Evolutionary conservation across 129 eudicot genomes (phyloP).

Genomic region (Flaveria linearis): DNA sequence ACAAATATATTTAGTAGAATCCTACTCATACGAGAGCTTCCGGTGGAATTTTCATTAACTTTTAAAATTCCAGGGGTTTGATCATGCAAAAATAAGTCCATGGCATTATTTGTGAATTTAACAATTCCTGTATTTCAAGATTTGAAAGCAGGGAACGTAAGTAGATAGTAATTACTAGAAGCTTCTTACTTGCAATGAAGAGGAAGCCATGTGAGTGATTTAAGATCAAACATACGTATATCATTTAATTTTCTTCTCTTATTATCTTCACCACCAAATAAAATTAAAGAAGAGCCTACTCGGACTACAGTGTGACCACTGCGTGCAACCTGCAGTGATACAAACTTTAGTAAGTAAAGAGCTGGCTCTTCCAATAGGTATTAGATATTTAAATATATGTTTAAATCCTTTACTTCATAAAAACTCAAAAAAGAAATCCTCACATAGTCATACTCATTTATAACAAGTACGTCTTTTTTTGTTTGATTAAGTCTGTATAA

Average conservation of each 20-base stretch:
- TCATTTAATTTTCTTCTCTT: conserved; percentile 87
- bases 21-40: too few relatives aligned
- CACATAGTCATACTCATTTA: neutral
- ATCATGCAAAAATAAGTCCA: too few relatives aligned
- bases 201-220: conserved; percentile 97
- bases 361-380: neutral
- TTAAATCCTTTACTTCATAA: neutral
- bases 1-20: too few relatives aligned
- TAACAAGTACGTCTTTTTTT: neutral
- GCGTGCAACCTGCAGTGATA: conserved; percentile 65
- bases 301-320: conserved; percentile 88
- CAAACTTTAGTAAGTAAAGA: conserved; percentile 11
- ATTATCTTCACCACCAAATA: conserved; percentile 90
- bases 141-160: too few relatives aligned
- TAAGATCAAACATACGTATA: conserved; percentile 93
- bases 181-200: conserved; percentile 90
- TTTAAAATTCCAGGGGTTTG: too few relatives aligned
- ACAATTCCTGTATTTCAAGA: too few relatives aligned
- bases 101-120: too few relatives aligned
- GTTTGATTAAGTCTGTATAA: neutral
- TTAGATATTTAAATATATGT: neutral
- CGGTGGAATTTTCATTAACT: too few relatives aligned
- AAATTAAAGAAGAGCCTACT: conserved; percentile 69
- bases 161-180: neutral
- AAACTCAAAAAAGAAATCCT: neutral